phyloP scores from a whole-genome alignment of 2,329 filamentous ascomycete genomes.

The Calonectria multiphialidica region DNA sequence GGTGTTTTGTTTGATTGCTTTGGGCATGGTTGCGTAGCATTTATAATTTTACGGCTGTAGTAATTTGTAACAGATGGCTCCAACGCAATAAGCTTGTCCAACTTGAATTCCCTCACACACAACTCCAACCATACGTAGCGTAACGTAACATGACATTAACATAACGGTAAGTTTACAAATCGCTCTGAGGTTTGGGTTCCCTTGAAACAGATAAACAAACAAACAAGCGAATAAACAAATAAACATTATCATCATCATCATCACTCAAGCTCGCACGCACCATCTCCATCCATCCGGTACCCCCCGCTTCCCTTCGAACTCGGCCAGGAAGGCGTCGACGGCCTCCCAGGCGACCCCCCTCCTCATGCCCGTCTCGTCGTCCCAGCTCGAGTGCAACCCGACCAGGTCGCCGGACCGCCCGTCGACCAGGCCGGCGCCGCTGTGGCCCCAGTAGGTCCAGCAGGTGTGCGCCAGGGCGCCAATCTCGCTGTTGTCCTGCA shows the following conservation, averaged over 20 bases:
- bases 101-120: neutral
- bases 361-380: slow-evolving; percentile 63
- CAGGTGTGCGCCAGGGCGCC: slow-evolving; percentile 64
- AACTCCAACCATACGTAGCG: too few species aligned
- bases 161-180: too few species aligned
- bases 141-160: too few species aligned
- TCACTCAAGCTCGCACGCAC: slow-evolving; percentile 15
- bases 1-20: neutral
- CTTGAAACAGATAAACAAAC: neutral
- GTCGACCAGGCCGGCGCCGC: slow-evolving; percentile 62
- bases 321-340: slow-evolving; percentile 52
- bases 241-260: too few species aligned
- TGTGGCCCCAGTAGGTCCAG: slow-evolving; percentile 71
- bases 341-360: slow-evolving; percentile 61
- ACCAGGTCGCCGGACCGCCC: slow-evolving; percentile 53
- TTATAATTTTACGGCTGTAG: too few species aligned
- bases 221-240: neutral
- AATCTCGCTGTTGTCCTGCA: slow-evolving; percentile 64
- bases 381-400: slow-evolving; percentile 67
- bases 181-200: too few species aligned
- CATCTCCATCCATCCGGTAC: slow-evolving; percentile 27
- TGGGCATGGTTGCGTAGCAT: neutral
- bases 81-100: too few species aligned
- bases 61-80: neutral
- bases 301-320: slow-evolving; percentile 30